These are phyloP conservation scores for Ajuga chamaepitys DNA, from an alignment of 257 asterid species.

Conservation along the genomic window DNA sequence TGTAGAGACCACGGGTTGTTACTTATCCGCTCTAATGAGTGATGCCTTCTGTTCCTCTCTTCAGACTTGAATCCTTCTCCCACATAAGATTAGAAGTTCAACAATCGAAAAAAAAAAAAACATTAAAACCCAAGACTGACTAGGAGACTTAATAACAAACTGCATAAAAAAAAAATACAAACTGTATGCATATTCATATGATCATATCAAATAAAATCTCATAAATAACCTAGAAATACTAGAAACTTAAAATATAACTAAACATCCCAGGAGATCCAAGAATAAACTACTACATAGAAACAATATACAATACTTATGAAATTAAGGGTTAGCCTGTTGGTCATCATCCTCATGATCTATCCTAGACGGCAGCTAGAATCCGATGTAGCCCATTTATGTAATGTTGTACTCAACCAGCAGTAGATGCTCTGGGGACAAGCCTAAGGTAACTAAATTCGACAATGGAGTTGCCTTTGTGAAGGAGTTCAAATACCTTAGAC, in stretches of 20 bases:
- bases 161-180: slow-evolving; percentile 6
- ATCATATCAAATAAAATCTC: no score
- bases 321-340: slow-evolving; percentile 57
- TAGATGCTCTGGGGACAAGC: slow-evolving; percentile 79
- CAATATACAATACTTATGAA: neutral
- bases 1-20: no score
- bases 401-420: slow-evolving; percentile 89
- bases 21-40: no score
- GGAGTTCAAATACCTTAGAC: slow-evolving; percentile 71
- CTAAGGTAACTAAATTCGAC: slow-evolving; percentile 63
- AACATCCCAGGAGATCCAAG: no score
- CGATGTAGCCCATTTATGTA: slow-evolving; percentile 87
- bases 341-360: slow-evolving; percentile 90
- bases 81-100: neutral
- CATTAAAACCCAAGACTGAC: neutral
- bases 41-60: no score
- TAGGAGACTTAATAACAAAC: neutral
- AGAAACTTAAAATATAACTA: no score
- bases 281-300: neutral
- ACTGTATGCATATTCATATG: no score
- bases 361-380: slow-evolving; percentile 81
- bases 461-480: slow-evolving; percentile 73
- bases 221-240: no score
- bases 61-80: no score
- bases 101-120: neutral